Evolutionary conservation across 2,329 filamentous ascomycete species (phyloP).

Genomic region (Raffaelea arxii): DNA sequence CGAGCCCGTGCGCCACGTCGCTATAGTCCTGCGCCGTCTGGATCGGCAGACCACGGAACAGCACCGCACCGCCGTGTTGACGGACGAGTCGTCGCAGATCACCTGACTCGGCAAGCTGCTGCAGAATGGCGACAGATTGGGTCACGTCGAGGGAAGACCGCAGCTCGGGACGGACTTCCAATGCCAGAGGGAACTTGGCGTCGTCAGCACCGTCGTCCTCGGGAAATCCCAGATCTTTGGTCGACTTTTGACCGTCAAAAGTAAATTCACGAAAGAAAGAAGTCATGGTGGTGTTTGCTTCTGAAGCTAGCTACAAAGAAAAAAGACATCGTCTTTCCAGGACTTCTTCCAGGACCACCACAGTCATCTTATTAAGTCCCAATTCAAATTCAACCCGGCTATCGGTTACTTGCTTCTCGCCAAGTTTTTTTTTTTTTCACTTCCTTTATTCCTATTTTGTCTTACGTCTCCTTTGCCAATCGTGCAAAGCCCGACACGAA

Average conservation of each 20-base stretch:
- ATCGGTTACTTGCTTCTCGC: too few species aligned
- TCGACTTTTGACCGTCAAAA: conserved; percentile 2
- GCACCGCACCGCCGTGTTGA: conserved; percentile 14
- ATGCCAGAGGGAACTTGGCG: background rate
- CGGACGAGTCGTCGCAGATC: conserved; percentile 3
- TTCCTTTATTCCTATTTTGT: too few species aligned
- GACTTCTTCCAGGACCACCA: too few species aligned
- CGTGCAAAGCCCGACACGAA: too few species aligned
- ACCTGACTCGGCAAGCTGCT: background rate
- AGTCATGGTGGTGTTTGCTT: background rate
- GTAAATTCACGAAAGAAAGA: conserved; percentile 1
- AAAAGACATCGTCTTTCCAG: too few species aligned
- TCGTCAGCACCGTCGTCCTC: too few species aligned
- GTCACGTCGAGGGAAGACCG: background rate
- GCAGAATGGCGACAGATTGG: background rate
- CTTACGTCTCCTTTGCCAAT: too few species aligned
- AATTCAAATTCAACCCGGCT: too few species aligned
- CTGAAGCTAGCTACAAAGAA: too few species aligned
- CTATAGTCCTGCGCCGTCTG: conserved; percentile 15
- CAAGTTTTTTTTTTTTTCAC: too few species aligned
- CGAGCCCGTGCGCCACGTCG: conserved; percentile 18
- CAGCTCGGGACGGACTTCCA: background rate
- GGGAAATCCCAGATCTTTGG: background rate
- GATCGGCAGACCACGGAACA: conserved; percentile 15
- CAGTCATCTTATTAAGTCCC: too few species aligned